phyloP scores from a whole-genome alignment of 2,329 filamentous ascomycete species.

The Neonectria punicea region DNA sequence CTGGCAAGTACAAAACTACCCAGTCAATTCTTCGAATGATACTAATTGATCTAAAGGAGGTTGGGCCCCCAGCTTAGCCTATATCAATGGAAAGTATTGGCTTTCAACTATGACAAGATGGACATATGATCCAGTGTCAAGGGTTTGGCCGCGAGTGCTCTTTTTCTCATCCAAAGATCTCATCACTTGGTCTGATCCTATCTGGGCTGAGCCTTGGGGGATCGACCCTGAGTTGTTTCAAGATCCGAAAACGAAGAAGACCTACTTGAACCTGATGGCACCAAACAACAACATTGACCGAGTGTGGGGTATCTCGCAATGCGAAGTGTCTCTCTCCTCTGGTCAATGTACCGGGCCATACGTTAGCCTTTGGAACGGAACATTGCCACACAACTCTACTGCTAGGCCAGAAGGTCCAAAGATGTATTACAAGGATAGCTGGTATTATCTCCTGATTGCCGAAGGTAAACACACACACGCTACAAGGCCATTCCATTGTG shows the following conservation, averaged over 20 bases:
- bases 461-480: not conserved
- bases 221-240: constrained; percentile 27
- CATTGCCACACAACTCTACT: constrained; percentile 23
- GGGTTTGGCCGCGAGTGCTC: constrained; percentile 48
- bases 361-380: constrained; percentile 38
- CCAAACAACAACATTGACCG: constrained; percentile 37
- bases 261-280: constrained; percentile 36
- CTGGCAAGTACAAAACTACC: no score
- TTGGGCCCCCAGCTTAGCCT: no score
- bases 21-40: no score
- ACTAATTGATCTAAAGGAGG: no score
- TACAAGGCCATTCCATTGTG: no score
- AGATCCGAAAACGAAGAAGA: constrained; percentile 28
- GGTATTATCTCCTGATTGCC: constrained; percentile 15
- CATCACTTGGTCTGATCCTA: constrained; percentile 20
- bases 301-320: constrained; percentile 39
- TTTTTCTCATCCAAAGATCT: constrained; percentile 34
- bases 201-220: constrained; percentile 24
- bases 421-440: constrained; percentile 23
- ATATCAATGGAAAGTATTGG: no score
- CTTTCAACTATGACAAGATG: no score
- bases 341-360: constrained; percentile 35
- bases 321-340: constrained; percentile 33
- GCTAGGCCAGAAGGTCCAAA: constrained; percentile 34
- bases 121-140: no score